Conservation (phyloP, 75 land plant species). For the Ceratopteris richardii region DNA sequence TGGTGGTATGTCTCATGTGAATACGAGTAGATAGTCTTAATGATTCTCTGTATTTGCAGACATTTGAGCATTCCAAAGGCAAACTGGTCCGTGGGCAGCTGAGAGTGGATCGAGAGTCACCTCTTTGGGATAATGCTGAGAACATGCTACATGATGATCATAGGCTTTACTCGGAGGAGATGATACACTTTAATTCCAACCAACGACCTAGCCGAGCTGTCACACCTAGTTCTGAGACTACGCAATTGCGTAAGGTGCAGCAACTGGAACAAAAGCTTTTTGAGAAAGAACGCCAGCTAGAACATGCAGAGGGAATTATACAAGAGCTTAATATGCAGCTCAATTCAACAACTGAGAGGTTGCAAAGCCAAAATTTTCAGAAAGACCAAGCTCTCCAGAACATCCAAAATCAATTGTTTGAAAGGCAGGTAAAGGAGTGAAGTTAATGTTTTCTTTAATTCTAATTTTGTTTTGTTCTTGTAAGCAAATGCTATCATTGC, state of each 20-base stretch:
- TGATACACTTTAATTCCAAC: conserved; percentile 19
- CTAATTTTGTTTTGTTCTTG: too few relatives aligned
- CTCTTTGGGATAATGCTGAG: conserved; percentile 21
- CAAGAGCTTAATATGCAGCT: background rate
- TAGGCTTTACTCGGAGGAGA: conserved; percentile 14
- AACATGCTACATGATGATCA: conserved; percentile 18
- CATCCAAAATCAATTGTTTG: background rate
- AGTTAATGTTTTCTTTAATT: too few relatives aligned
- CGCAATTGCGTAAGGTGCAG: conserved; percentile 18
- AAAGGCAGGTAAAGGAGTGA: background rate
- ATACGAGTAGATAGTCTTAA: too few relatives aligned
- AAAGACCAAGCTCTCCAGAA: background rate
- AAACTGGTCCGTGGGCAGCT: background rate
- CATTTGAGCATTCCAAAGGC: background rate
- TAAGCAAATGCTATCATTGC: too few relatives aligned
- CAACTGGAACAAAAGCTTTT: background rate
- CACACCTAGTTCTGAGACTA: conserved; percentile 33
- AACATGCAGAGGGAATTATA: background rate
- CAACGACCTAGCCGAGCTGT: conserved; percentile 14
- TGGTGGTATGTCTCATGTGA: too few relatives aligned
- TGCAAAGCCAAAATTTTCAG: background rate
- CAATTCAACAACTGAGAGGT: background rate
- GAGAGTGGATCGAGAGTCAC: conserved; percentile 16
- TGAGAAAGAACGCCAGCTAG: background rate
- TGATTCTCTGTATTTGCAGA: too few relatives aligned